Percentiles rank a stretch among this genome's conserved stretches.
phyloP scores from a whole-genome alignment of 495 filamentous ascomycete species.

The Xylaria grammica region DNA sequence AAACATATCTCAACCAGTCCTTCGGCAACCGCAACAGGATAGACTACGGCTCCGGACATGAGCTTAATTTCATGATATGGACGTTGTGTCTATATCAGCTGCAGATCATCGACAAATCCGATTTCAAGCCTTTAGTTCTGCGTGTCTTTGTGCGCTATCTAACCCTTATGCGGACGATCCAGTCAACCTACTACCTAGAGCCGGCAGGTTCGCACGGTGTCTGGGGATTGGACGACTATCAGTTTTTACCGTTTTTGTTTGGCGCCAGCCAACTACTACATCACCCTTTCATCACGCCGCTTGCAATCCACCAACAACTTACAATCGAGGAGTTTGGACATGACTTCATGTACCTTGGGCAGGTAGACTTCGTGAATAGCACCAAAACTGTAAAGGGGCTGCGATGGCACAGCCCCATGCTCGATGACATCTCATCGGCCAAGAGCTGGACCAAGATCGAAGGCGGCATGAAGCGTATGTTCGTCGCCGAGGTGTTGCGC shows the following conservation, averaged over 20 bases:
- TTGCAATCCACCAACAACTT: constrained; percentile 83
- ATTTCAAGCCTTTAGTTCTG: constrained; percentile 76
- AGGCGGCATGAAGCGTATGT: constrained; percentile 95
- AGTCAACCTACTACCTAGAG: constrained; percentile 91
- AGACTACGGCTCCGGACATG: constrained; percentile 96
- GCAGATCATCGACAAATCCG: constrained; percentile 61
- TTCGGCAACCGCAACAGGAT: constrained; percentile 88
- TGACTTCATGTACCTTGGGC: constrained; percentile 87
- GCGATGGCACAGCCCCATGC: constrained; percentile 97
- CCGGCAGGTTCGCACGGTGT: constrained; percentile 95
- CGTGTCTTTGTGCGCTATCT: constrained; percentile 83
- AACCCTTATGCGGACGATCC: constrained; percentile 76
- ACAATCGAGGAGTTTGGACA: constrained; percentile 83
- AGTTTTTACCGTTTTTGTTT: constrained; percentile 95
- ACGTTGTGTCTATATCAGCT: constrained; percentile 87
- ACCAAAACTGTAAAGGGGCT: constrained; percentile 96
- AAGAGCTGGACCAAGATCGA: constrained; percentile 93
- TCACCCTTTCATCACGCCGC: constrained; percentile 85
- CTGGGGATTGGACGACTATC: constrained; percentile 98
- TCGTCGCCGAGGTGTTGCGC: constrained; percentile 86
- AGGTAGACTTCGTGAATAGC: constrained; percentile 91
- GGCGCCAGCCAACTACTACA: constrained; percentile 87
- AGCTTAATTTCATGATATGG: constrained; percentile 96
- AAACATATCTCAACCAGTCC: constrained; percentile 79
- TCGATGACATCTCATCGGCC: constrained; percentile 95